phyloP scores from a whole-genome alignment of 2,329 filamentous ascomycete species.

The Exserohilum rostratum region DNA sequence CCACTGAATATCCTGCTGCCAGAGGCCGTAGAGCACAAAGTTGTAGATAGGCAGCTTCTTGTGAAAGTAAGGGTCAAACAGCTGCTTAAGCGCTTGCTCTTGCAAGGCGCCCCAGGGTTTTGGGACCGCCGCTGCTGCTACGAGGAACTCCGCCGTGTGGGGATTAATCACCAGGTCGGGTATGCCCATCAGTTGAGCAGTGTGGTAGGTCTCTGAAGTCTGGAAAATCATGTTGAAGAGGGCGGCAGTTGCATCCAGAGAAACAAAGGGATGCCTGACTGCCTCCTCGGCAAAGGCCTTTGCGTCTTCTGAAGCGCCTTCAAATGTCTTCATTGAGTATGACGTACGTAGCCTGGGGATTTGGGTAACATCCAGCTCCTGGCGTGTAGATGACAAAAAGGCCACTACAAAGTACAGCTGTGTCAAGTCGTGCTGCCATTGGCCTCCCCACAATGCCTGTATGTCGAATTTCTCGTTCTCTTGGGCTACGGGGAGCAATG shows the following conservation, averaged over 20 bases:
- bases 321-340: conserved; percentile 71
- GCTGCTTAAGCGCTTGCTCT: conserved; percentile 73
- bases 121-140: conserved; percentile 76
- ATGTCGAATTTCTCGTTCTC: conserved; percentile 74
- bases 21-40: conserved; percentile 89
- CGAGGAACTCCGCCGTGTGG: conserved; percentile 78
- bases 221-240: conserved; percentile 68
- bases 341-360: conserved; percentile 82
- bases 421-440: conserved; percentile 84
- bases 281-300: conserved; percentile 68
- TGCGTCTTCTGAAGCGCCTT: conserved; percentile 64
- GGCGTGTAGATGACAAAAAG: conserved; percentile 75
- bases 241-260: conserved; percentile 77
- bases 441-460: conserved; percentile 85
- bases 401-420: conserved; percentile 93
- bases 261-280: conserved; percentile 85
- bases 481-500: conserved; percentile 73
- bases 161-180: conserved; percentile 69
- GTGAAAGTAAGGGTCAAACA: conserved; percentile 83
- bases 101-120: conserved; percentile 79
- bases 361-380: conserved; percentile 80
- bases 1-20: conserved; percentile 89
- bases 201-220: conserved; percentile 62
- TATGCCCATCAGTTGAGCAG: conserved; percentile 62
- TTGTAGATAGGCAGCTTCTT: conserved; percentile 79